Evolutionary conservation across 2,329 filamentous ascomycete species (phyloP).

Genomic region (Cyphellophora attinorum): DNA sequence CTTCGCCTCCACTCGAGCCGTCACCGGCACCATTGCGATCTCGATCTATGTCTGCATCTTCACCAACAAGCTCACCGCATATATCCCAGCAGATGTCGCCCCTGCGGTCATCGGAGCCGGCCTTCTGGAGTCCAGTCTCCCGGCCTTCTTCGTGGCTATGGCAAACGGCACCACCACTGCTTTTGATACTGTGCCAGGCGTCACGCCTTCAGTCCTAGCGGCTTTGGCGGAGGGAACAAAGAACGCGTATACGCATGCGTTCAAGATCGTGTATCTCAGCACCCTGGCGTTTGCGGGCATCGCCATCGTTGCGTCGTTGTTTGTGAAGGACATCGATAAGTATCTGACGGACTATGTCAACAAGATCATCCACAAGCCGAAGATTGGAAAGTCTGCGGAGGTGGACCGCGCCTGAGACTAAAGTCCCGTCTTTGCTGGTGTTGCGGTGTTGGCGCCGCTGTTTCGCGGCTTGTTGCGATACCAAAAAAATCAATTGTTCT

Average conservation of each 20-base stretch:
- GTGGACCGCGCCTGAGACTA: no score
- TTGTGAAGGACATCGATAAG: constrained; percentile 3
- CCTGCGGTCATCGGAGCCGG: constrained; percentile 29
- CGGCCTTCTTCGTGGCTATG: constrained; percentile 26
- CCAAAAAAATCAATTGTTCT: no score
- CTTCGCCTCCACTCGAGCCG: constrained; percentile 16
- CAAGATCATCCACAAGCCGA: constrained; percentile 8
- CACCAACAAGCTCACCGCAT: constrained; percentile 7
- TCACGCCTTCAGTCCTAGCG: constrained; percentile 23
- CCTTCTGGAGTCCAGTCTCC: constrained; percentile 25
- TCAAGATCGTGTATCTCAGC: constrained; percentile 31
- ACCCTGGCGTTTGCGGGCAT: constrained; percentile 12
- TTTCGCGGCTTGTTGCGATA: no score
- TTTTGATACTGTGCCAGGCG: constrained; percentile 22
- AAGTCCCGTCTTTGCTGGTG: no score
- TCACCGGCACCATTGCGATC: constrained; percentile 17
- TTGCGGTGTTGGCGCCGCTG: no score
- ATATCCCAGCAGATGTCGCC: constrained; percentile 6
- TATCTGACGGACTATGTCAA: constrained; percentile 9
- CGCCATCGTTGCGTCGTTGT: constrained; percentile 9
- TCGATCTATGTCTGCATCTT: constrained; percentile 20
- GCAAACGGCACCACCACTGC: constrained; percentile 23
- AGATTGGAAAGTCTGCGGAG: constrained; percentile 1
- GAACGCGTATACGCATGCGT: constrained; percentile 32
- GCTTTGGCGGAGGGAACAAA: constrained; percentile 27